phyloP scores from a whole-genome alignment of 2,329 filamentous ascomycete genomes.

The Gnomoniopsis smithogilvyi region DNA sequence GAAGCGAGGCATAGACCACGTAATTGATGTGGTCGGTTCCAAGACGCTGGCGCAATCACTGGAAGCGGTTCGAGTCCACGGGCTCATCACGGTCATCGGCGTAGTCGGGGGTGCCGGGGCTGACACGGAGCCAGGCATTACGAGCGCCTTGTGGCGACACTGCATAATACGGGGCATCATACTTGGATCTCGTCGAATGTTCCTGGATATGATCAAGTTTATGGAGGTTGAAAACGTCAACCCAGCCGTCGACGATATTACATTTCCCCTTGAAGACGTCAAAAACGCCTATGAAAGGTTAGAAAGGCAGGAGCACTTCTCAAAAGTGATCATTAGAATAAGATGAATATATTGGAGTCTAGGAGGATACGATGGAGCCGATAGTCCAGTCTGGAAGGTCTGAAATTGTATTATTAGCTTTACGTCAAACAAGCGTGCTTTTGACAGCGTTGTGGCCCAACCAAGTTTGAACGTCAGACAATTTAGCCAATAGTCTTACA shows the following conservation, averaged over 20 bases:
- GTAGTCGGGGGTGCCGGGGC: slow-evolving; percentile 29
- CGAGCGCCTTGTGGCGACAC: slow-evolving; percentile 23
- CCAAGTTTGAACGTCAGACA: no score
- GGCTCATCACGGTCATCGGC: slow-evolving; percentile 31
- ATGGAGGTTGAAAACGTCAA: slow-evolving; percentile 30
- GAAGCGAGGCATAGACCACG: slow-evolving; percentile 54
- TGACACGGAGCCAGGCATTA: slow-evolving; percentile 21
- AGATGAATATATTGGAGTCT: slow-evolving; percentile 12
- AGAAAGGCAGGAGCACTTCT: slow-evolving; percentile 32
- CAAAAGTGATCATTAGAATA: slow-evolving; percentile 32
- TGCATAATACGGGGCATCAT: slow-evolving; percentile 29
- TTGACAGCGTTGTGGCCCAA: no score
- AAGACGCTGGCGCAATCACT: slow-evolving; percentile 57
- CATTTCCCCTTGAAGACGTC: slow-evolving; percentile 28
- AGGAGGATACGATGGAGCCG: background rate
- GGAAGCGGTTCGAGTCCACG: slow-evolving; percentile 40
- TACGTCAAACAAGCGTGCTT: no score
- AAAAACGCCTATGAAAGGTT: slow-evolving; percentile 31
- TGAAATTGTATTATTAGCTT: no score
- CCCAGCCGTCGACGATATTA: slow-evolving; percentile 29
- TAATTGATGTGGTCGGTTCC: slow-evolving; percentile 65
- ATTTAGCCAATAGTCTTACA: no score
- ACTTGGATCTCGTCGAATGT: slow-evolving; percentile 25
- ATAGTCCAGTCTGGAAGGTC: background rate
- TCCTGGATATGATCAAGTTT: slow-evolving; percentile 27